phyloP scores from a whole-genome alignment of 208 protist species.

The Wallacemonas sp. region DNA sequence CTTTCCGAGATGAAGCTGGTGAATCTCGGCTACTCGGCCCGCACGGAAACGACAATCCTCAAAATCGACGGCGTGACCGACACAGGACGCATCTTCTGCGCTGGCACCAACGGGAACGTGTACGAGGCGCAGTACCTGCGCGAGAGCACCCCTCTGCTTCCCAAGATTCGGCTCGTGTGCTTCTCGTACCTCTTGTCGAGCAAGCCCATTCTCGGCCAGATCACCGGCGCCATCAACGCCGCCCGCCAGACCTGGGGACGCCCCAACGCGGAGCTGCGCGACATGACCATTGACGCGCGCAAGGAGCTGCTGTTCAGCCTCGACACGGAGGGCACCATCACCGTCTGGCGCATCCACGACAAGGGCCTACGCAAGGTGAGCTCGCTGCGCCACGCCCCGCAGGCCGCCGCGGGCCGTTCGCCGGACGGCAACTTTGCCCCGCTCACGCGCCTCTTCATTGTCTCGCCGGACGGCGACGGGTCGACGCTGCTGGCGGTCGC shows the following conservation, averaged over 20 bases:
- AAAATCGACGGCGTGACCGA: conserved; percentile 53
- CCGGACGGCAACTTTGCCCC: conserved; percentile 8
- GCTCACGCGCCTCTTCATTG: conserved; percentile 72
- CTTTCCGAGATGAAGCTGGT: conserved; percentile 64
- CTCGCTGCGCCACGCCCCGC: conserved; percentile 44
- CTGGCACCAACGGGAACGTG: conserved; percentile 73
- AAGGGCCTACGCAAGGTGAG: conserved; percentile 48
- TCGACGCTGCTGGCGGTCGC: conserved; percentile 70
- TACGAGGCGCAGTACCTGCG: conserved; percentile 81
- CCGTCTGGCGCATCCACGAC: conserved; percentile 61
- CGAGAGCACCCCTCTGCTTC: conserved; percentile 63
- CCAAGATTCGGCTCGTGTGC: conserved; percentile 76
- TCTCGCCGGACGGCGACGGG: conserved; percentile 61
- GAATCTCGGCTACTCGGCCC: conserved; percentile 71
- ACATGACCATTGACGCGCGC: conserved; percentile 71
- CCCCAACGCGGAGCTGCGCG: conserved; percentile 57
- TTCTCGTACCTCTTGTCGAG: conserved; percentile 54
- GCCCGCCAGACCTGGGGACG: conserved; percentile 62
- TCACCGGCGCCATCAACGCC: conserved; percentile 45
- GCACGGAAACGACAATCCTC: conserved; percentile 54
- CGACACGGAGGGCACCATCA: conserved; percentile 66
- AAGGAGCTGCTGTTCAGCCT: conserved; percentile 69
- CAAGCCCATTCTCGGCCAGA: conserved; percentile 58
- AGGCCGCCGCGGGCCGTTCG: conserved; percentile 2
- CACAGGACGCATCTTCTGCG: conserved; percentile 74